These are phyloP conservation scores for Lachancea meyersii DNA, from an alignment of 805 yeast species.

Conservation along the genomic window DNA sequence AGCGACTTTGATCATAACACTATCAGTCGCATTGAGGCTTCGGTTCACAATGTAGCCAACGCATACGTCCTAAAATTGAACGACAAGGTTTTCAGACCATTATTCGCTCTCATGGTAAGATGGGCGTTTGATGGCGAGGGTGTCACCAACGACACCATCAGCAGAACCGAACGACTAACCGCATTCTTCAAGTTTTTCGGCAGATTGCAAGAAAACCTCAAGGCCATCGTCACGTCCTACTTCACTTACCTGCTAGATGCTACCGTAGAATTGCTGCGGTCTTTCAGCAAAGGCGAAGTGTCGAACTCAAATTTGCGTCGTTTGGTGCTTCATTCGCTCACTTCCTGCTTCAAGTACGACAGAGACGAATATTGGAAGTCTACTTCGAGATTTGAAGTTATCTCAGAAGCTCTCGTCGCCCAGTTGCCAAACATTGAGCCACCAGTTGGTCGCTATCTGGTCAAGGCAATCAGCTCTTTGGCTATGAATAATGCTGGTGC, in stretches of 20 bases:
- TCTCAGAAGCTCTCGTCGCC: constrained; percentile 53
- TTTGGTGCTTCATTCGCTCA: constrained; percentile 62
- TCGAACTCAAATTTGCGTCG: constrained; percentile 58
- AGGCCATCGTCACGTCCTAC: constrained; percentile 82
- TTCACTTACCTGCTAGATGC: constrained; percentile 79
- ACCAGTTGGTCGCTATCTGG: constrained; percentile 70
- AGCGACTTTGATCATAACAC: constrained; percentile 63
- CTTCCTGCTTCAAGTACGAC: constrained; percentile 79
- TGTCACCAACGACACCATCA: constrained; percentile 38
- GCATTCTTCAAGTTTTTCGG: constrained; percentile 84
- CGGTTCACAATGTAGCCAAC: constrained; percentile 67
- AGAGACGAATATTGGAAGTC: constrained; percentile 94
- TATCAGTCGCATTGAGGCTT: constrained; percentile 71
- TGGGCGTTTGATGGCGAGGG: constrained; percentile 93
- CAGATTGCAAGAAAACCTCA: constrained; percentile 74
- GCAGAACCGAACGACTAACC: constrained; percentile 51
- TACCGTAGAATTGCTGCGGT: constrained; percentile 49
- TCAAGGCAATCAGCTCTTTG: constrained; percentile 70
- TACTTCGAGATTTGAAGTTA: constrained; percentile 71
- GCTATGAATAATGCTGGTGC: constrained; percentile 63
- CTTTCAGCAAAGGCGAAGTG: constrained; percentile 40
- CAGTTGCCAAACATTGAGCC: constrained; percentile 69
- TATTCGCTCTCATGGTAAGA: constrained; percentile 75
- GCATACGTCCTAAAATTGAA: constrained; percentile 81
- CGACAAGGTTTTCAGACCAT: constrained; percentile 88